phyloP scores from a whole-genome alignment of 2,329 filamentous ascomycete genomes.

The Coniella lustricola region DNA sequence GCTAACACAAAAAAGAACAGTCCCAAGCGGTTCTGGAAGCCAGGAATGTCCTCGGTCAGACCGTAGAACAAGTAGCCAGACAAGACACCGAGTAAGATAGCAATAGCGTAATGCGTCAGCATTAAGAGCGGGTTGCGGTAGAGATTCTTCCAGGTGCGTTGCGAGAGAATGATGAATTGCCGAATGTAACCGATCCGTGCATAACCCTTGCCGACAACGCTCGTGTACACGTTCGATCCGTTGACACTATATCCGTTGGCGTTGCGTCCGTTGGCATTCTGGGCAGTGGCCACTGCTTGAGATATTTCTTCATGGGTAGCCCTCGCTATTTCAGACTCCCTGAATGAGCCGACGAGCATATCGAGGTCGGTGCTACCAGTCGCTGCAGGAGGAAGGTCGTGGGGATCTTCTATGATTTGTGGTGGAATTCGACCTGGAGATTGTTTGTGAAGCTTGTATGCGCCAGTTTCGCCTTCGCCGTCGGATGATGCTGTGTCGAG shows the following conservation, averaged over 20 bases:
- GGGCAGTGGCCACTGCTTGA: slow-evolving; percentile 57
- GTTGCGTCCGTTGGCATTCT: slow-evolving; percentile 59
- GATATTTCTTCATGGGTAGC: slow-evolving; percentile 73
- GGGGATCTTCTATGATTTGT: slow-evolving; percentile 63
- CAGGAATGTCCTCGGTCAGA: slow-evolving; percentile 88
- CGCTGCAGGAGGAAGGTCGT: slow-evolving; percentile 53
- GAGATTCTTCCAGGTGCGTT: slow-evolving; percentile 91
- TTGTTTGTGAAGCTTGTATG: slow-evolving; percentile 45
- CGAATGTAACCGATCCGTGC: slow-evolving; percentile 69
- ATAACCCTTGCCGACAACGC: slow-evolving; percentile 70
- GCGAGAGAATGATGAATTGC: slow-evolving; percentile 85
- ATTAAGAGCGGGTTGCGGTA: slow-evolving; percentile 98
- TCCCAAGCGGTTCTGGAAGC: slow-evolving; percentile 94
- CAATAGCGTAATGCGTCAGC: slow-evolving; percentile 96
- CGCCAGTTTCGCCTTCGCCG: slow-evolving; percentile 41
- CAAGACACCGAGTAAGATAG: slow-evolving; percentile 87
- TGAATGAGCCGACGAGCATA: slow-evolving; percentile 68
- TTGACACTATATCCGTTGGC: slow-evolving; percentile 42
- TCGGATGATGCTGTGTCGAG: slow-evolving; percentile 55
- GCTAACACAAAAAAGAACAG: slow-evolving; percentile 97
- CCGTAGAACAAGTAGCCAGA: slow-evolving; percentile 96
- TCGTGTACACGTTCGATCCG: slow-evolving; percentile 43
- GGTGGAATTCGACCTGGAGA: slow-evolving; percentile 38
- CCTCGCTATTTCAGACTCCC: slow-evolving; percentile 67
- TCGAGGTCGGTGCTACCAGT: slow-evolving; percentile 71